Base-by-base conservation (phyloP, 1,139 yeast genomes). In the Kodamaea plutei region DNA sequence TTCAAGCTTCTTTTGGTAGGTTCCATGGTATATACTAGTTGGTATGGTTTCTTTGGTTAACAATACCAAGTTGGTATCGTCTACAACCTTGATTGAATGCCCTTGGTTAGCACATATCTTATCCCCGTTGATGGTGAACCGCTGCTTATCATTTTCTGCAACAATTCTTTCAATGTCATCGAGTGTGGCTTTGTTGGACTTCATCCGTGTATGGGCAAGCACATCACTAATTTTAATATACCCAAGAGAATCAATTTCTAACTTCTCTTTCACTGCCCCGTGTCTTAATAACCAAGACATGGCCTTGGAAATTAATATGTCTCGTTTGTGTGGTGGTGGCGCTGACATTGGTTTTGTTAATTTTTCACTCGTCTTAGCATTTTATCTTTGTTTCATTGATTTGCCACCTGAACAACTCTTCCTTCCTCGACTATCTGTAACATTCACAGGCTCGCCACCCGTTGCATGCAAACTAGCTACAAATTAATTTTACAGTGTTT, bases 91-190 rank as follows among this genome's bases (percentile, higher is more conserved):
- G 9, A 91, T 60, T 0, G 95, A 79, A 54, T 91, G 98, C 6
- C 98, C 98, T 54, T 91, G 98, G 34, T 80, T 81, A 2, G 98
- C 98, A 50, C 96, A 76, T 9, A 91, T 82, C 9, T 38, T 40
- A 6, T 35, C 41, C 3, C 40, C 49, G 12, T 46, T 54, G 25
- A 75, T 48, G 14, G 65, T 58, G 56, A 79, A 91, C 37, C 98
- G 57, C 45, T 79, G 68, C 56, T 91, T 91, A 35, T 70, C 76
- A 47, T 89, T 84, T 9, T 55, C 64, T 1, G 53, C 66, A 1
- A 88, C 96, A 1, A 88, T 70, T 19, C 76, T 47, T 23, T 61
- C 50, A 2, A 91, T 52, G 39, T 84, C 94, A 11, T 68, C 75
- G 3, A 60, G 32, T 0, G 84, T 75, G 5, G 79, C 61, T 29